Evolutionary conservation across 2,329 filamentous ascomycete species (phyloP), one percentile per base, ranked within the genome.

Genomic region (Penicillium sp.): DNA sequence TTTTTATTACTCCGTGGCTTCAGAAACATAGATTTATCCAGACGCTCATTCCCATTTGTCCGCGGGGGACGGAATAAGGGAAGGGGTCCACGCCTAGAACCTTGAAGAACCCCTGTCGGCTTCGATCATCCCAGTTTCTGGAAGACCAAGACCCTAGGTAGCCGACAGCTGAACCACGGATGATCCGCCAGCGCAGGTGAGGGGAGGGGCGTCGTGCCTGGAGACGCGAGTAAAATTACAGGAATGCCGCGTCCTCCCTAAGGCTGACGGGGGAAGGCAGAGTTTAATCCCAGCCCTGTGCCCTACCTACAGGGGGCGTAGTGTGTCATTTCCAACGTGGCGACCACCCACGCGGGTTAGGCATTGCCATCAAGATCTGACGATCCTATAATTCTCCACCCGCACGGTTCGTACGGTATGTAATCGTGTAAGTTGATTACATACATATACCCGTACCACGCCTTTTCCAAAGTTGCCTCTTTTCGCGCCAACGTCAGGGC

Each of bases 401-500:
- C 38, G 30, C 36, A 46, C 44, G 39, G 41, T 41, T 36, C 6
- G 50, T 53, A 55, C 38, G 49, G 48, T 57, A 55, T 55, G 53
- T 56, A 56, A 56, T 4, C 16, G 7, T 18, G 8, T 30, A 13
- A 18, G 9, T 2, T 14, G 13, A 5, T 30, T 28, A 50, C 43
- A 47, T 55, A 49, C 53, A 52, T 56, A 56, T 53, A 55, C 50
- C 25, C 41, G 33, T 38, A 46, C 46, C 38, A 44, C 25, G 41
- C 25, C 41, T 45, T 33, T 22, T 36, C n/a, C 42, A 20, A 41
- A 51, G 51, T 54, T 50, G 48, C 51, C 54, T 56, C 51, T n/a
- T n/a, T n/a, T n/a, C 54, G 41, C 51, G 44, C 40, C 48, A 48
- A 56, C 51, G 54, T 56, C 54, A 54, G 50, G 42, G 33, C 43